A percentile compares a stretch with the other conserved stretches of the same genome.
Conservation (phyloP, 768 basidiomycete genomes). For the Dendrothele bispora region DNA sequence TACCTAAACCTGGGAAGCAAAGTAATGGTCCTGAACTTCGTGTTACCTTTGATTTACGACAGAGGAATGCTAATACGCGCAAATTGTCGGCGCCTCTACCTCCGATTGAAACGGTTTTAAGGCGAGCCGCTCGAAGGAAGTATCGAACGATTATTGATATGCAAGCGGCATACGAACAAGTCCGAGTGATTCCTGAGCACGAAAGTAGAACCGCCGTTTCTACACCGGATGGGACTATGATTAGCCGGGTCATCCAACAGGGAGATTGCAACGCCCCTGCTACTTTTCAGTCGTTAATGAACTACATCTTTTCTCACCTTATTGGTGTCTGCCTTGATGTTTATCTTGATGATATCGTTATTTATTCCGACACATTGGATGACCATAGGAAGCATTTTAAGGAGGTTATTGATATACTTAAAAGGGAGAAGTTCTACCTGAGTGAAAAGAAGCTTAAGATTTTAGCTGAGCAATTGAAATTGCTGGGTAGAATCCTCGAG, state of each 20-base stretch:
- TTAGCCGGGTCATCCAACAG: conserved; percentile 32
- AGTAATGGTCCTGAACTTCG: conserved; percentile 20
- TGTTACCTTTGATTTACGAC: conserved; percentile 26
- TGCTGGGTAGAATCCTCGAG: conserved; percentile 34
- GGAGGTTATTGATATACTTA: conserved; percentile 24
- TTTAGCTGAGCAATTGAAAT: conserved; percentile 22
- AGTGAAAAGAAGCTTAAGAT: conserved; percentile 25
- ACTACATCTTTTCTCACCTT: conserved; percentile 32
- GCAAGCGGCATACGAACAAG: conserved; percentile 43
- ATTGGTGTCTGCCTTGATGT: conserved; percentile 39
- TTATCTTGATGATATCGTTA: too few species aligned
- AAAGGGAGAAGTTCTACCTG: conserved; percentile 26
- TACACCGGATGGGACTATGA: conserved; percentile 44
- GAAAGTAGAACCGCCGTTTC: conserved; percentile 32
- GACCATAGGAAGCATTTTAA: conserved; percentile 31
- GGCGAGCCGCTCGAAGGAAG: conserved; percentile 18
- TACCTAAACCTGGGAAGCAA: conserved; percentile 18
- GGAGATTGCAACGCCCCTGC: conserved; percentile 36
- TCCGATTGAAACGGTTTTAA: conserved; percentile 18
- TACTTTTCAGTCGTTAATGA: conserved; percentile 45
- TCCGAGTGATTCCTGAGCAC: conserved; percentile 26
- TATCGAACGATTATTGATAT: conserved; percentile 30
- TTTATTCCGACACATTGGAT: conserved; percentile 35
- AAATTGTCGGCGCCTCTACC: conserved; percentile 18
- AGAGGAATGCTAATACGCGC: conserved; percentile 29